Evolutionary conservation across 2,329 filamentous ascomycete genomes (phyloP).

Genomic region (Beauveria sp.): DNA sequence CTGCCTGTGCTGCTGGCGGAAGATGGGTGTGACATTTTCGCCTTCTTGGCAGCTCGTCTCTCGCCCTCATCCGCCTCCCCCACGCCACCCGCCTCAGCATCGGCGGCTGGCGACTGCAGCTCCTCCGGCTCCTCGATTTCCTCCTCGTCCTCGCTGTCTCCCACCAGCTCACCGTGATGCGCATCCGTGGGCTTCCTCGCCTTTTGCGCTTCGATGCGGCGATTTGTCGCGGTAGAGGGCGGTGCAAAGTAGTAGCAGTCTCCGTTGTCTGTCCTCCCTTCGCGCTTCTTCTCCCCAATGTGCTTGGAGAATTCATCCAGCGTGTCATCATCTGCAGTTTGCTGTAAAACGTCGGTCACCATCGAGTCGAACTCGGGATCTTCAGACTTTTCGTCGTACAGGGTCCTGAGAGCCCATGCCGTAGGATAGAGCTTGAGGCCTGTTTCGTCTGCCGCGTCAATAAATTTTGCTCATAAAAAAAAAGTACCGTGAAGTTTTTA

Average conservation of each 20-base stretch:
- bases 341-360: conserved; percentile 50
- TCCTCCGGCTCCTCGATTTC: conserved; percentile 16
- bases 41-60: conserved; percentile 29
- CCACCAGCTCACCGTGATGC: conserved; percentile 41
- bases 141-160: conserved; percentile 29
- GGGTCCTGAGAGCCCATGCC: conserved; percentile 51
- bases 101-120: neutral
- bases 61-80: conserved; percentile 11
- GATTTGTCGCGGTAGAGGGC: conserved; percentile 31
- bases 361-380: conserved; percentile 47
- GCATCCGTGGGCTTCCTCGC: conserved; percentile 32
- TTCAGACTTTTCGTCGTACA: conserved; percentile 50
- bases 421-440: conserved; percentile 52
- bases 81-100: neutral
- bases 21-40: conserved; percentile 21
- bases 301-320: conserved; percentile 43
- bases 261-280: conserved; percentile 46
- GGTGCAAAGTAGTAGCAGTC: conserved; percentile 48
- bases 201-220: conserved; percentile 34
- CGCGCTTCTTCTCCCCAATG: conserved; percentile 46
- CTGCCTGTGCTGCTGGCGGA: conserved; percentile 7
- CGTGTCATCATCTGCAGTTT: conserved; percentile 47
- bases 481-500: neutral
- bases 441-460: conserved; percentile 51
- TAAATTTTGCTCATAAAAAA: conserved; percentile 37